Evolutionary conservation across 2,329 filamentous ascomycete genomes (phyloP).

Genomic region (Corniculantispora saksenae): DNA sequence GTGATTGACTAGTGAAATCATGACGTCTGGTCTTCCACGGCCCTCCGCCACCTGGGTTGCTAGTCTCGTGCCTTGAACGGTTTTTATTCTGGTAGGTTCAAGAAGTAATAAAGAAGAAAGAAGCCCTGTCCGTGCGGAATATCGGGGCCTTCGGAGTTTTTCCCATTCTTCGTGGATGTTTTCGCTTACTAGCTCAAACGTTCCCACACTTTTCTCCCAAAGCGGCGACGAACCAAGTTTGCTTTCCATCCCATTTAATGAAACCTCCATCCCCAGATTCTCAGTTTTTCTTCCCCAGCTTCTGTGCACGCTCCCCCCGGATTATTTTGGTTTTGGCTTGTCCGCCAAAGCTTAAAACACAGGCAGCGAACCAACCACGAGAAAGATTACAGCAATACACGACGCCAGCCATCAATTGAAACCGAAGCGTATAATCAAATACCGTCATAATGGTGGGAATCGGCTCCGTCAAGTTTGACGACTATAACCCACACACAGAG

Average conservation of each 20-base stretch:
- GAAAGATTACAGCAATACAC: not conserved
- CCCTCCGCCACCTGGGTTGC: not conserved
- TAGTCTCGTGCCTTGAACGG: slow-evolving; percentile 3
- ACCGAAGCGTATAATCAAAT: not conserved
- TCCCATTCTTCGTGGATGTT: not conserved
- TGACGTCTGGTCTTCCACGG: slow-evolving; percentile 1
- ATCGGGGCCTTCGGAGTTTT: not conserved
- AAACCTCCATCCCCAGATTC: not conserved
- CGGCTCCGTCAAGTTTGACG: slow-evolving; percentile 40
- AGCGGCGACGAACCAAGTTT: not conserved
- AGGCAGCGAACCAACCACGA: not conserved
- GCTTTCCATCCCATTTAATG: not conserved
- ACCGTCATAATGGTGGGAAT: slow-evolving; percentile 22
- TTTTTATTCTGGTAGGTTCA: not conserved
- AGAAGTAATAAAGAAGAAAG: not conserved
- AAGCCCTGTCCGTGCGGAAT: not conserved
- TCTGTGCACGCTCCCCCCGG: not conserved
- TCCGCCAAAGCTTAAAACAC: not conserved
- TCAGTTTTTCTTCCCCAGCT: not conserved
- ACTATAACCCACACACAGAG: slow-evolving; percentile 43
- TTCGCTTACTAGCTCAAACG: not conserved
- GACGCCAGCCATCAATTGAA: not conserved
- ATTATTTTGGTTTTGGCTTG: not conserved
- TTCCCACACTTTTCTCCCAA: not conserved
- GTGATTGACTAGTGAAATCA: not conserved